These are phyloP conservation scores for Didymella arachidicola DNA, from an alignment of 2,329 filamentous ascomycete species.

Conservation along the genomic window DNA sequence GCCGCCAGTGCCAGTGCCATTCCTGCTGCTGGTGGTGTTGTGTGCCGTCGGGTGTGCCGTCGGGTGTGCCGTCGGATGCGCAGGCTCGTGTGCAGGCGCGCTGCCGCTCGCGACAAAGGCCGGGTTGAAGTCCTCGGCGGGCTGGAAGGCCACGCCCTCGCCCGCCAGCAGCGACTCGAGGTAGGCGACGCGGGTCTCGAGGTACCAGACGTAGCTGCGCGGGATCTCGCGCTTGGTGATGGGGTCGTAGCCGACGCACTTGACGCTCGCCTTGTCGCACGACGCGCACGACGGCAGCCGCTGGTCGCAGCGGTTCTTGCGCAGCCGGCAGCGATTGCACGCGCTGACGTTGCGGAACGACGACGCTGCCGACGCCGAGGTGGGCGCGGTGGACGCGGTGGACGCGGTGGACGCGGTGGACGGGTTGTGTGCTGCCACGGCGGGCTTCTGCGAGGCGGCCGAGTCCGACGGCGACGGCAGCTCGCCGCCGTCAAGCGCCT, in stretches of 20 bases:
- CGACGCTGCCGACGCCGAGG: not conserved
- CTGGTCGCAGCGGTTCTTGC: slow-evolving; percentile 96
- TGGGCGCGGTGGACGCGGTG: too few relatives aligned
- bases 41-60: too few relatives aligned
- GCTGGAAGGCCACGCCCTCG: slow-evolving; percentile 75
- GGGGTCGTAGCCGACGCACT: slow-evolving; percentile 94
- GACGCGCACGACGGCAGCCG: slow-evolving; percentile 87
- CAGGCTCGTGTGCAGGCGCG: slow-evolving; percentile 28
- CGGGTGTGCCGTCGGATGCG: slow-evolving; percentile 5
- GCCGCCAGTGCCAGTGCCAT: slow-evolving; percentile 1
- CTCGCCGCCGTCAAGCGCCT: slow-evolving; percentile 47
- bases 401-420: too few relatives aligned
- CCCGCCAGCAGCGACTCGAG: slow-evolving; percentile 77
- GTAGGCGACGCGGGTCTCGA: slow-evolving; percentile 85
- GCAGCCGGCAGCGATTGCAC: slow-evolving; percentile 84
- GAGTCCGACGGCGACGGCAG: slow-evolving; percentile 40
- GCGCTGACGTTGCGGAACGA: slow-evolving; percentile 74
- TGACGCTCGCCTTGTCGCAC: slow-evolving; percentile 90
- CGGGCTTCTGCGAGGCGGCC: slow-evolving; percentile 36
- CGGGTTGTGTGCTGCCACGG: slow-evolving; percentile 22
- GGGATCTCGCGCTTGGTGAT: slow-evolving; percentile 97
- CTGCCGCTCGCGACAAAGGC: not conserved
- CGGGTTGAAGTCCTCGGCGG: slow-evolving; percentile 70
- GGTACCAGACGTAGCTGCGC: slow-evolving; percentile 90
- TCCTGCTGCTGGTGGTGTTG: not conserved